Base-by-base conservation (phyloP, 1,139 yeast species). In the Yueomyces sp. region DNA sequence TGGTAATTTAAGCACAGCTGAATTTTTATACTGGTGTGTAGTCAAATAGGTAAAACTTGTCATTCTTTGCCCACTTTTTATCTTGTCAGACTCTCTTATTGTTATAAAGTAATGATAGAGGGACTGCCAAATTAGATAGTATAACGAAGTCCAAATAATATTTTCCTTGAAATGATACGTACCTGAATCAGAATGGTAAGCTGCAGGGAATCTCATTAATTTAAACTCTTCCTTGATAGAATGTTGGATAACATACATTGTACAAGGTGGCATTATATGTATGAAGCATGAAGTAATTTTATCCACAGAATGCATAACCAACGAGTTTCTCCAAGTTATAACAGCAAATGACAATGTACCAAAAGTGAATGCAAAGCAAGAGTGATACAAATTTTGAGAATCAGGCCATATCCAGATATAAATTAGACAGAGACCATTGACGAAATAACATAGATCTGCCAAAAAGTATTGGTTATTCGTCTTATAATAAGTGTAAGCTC, bases 291-390 rank as follows among this genome's bases (percentile, higher is more conserved):
- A 78, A 1, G 97, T 89, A n/a, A 91, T 84, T 62, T 91, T 89
- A 50, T 89, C 97, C 49, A 91, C 75, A 19, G 93, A 81, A 57
- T 91, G 98, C 41, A 91, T 69, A 6, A 91, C 97, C 45, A 91
- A 70, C 6, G 96, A 87, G 59, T 91, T 91, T 54, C 95, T 72
- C 98, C 98, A 91, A 0, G 96, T 85, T 36, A 89, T 80, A 25
- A 91, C 96, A 0, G 97, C 97, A 74, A 86, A 89, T 7, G 95
- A 76, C 43, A 91, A 65, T 0, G 96, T 85, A 1, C 97, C 97
- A 67, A 82, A 78, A 2, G 94, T 74, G 46, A 91, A 75, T 11
- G 96, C 82, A 63, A 85, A 89, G 51, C 93, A 87, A 7, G 91
- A 73, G 28, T 85, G 76, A 62, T 82, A 89, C 37, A 91, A 66